phyloP scores from a whole-genome alignment of 768 basidiomycete species.

The Tulasnella calospora region DNA sequence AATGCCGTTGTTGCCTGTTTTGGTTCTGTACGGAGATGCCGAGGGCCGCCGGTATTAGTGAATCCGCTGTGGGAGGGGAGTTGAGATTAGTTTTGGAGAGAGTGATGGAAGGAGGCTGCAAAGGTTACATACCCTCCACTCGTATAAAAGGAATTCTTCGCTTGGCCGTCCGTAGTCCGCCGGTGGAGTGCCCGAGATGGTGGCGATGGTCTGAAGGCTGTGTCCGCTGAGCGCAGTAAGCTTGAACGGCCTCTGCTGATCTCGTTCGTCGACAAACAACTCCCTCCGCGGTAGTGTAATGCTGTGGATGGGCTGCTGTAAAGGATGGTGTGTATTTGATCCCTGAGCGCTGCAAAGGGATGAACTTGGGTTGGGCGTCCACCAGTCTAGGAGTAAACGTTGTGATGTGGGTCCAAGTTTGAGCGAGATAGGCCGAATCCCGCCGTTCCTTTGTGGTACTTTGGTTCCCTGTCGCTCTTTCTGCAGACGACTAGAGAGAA shows the following conservation, averaged over 20 bases:
- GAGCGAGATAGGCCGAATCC: not conserved
- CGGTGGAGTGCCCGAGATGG: not conserved
- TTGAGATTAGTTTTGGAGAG: not conserved
- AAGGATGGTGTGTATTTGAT: not conserved
- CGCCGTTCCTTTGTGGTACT: not conserved
- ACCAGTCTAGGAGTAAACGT: conserved; percentile 1
- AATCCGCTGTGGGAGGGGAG: not conserved
- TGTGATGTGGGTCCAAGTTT: not conserved
- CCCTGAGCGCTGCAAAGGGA: conserved; percentile 6
- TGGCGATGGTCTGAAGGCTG: conserved; percentile 1
- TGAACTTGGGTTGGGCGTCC: not conserved
- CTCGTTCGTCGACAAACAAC: not conserved
- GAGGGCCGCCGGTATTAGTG: not conserved
- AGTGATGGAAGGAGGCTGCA: not conserved
- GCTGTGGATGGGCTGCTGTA: not conserved
- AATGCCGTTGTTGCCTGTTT: not conserved
- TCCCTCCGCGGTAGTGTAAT: not conserved
- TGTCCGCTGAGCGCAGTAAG: not conserved
- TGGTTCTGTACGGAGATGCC: not conserved
- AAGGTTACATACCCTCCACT: not conserved
- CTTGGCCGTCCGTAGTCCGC: conserved; percentile 3
- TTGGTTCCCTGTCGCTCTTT: not conserved
- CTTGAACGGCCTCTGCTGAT: not conserved
- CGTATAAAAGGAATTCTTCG: not conserved
- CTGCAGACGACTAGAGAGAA: not conserved